These are phyloP conservation scores for Trichosporon sp. DNA, from an alignment of 1,284 basidiomycete species.

Conservation along the genomic window DNA sequence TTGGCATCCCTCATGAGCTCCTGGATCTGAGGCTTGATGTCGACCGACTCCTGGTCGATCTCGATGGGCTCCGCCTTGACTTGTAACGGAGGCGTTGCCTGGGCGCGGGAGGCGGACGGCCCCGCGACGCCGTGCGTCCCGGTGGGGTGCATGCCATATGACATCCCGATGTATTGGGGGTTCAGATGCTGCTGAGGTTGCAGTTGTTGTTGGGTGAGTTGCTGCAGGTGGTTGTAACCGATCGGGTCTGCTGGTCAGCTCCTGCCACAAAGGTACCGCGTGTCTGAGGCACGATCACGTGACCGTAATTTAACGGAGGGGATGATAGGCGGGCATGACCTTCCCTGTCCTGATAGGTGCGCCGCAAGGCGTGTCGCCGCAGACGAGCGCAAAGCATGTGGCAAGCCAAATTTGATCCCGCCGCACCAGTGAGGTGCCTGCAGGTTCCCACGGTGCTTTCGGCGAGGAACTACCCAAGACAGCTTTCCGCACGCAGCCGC, in stretches of 20 bases:
- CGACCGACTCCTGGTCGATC: neutral
- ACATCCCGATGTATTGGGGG: conserved; percentile 9
- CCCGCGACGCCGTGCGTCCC: neutral
- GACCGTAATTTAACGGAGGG: neutral
- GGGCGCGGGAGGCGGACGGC: neutral
- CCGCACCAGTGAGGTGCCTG: neutral
- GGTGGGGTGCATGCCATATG: conserved; percentile 11
- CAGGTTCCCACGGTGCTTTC: neutral
- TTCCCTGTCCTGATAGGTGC: neutral
- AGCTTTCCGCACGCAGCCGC: neutral
- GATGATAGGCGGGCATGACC: neutral
- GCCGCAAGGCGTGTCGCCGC: neutral
- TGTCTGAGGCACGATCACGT: neutral
- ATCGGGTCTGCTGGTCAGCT: conserved; percentile 11
- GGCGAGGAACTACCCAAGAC: neutral
- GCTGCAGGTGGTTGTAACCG: conserved; percentile 3
- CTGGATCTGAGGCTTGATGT: neutral
- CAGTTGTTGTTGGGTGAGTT: neutral
- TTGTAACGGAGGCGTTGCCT: neutral
- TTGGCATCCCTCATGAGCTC: neutral
- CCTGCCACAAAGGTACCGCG: neutral
- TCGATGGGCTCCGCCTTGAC: conserved; percentile 6
- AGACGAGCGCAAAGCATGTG: neutral
- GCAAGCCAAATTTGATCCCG: conserved; percentile 10
- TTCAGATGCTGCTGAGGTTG: neutral